Conservation (phyloP, 2,329 filamentous ascomycete species). For the Endoconidiophora laricicola region DNA sequence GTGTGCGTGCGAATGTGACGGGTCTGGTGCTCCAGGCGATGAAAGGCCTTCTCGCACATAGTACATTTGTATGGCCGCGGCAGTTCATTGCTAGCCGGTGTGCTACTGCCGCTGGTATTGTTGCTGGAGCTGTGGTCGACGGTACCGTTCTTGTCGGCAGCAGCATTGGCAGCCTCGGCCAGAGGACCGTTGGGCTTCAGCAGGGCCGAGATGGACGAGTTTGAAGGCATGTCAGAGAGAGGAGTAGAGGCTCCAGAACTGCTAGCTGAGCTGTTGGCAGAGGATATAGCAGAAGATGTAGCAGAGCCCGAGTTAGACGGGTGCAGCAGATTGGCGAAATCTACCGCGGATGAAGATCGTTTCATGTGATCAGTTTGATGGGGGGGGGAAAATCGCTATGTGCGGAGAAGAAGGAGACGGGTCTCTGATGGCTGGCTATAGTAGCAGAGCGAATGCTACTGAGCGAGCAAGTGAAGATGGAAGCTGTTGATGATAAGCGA, state of each 20-base stretch:
- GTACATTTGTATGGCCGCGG: slow-evolving; percentile 97
- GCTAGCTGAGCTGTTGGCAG: slow-evolving; percentile 7
- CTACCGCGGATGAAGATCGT: slow-evolving; percentile 54
- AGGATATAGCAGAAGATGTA: slow-evolving; percentile 3
- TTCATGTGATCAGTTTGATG: slow-evolving; percentile 46
- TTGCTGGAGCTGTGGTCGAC: no score
- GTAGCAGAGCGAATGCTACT: no score
- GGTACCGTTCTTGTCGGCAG: slow-evolving; percentile 10
- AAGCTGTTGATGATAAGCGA: no score
- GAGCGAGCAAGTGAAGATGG: no score
- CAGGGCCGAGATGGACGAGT: slow-evolving; percentile 17
- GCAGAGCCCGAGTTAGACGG: slow-evolving; percentile 21
- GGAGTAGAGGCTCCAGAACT: slow-evolving; percentile 11
- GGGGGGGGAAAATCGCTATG: neutral
- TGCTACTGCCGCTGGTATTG: neutral
- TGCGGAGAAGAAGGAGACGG: no score
- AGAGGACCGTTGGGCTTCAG: slow-evolving; percentile 44
- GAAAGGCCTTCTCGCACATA: slow-evolving; percentile 95
- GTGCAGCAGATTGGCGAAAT: slow-evolving; percentile 62
- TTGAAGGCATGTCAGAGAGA: slow-evolving; percentile 11
- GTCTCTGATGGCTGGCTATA: no score
- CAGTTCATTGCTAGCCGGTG: slow-evolving; percentile 41
- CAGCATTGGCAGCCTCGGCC: slow-evolving; percentile 36
- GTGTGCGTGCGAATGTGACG: slow-evolving; percentile 91
- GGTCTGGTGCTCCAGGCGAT: slow-evolving; percentile 87